Evolutionary conservation across 2,329 filamentous ascomycete species (phyloP), one percentile per base, ranked within the genome.

Genomic region (Penicillium expansum): DNA sequence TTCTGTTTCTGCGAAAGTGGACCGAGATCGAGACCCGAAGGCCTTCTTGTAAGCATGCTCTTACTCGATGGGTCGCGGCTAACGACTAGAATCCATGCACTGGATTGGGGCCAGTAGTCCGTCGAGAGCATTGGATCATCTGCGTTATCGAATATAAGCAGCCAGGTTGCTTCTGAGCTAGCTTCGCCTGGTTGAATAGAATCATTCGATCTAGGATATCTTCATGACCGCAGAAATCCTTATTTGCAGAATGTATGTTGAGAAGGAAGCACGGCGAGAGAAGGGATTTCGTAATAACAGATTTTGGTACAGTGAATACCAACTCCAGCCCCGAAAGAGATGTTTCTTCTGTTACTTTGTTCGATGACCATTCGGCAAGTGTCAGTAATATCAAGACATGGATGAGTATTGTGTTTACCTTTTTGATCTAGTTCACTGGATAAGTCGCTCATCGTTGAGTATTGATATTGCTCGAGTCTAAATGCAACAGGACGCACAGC

Each of bases 181-280:
- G 5, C 24, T 20, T 49, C 16, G 11, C 33, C 48, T 1, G 22
- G 11, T 14, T 39, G 22, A 22, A 30, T 6, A 29, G 1, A 22
- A 4, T 20, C n/a, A 11, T 38, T n/a, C 4, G 24, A 20, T 13
- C 55, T 29, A 66, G 24, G 20, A 66, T 63, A 50, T 63, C 66
- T 50, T 65, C 58, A 11, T 62, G 63, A 22, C 65, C 63, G 32
- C 58, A 64, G 48, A 66, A 66, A 41, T 64, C 58, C 16, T 55
- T 33, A 49, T 67, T 53, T 11, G 45, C 52, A 0, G 52, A 44
- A 44, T 55, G 37, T 4, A 38, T 55, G n/a, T 38, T 44, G 11
- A 44, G 22, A 24, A 50, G 38, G n/a, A 44, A 30, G 8, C 45
- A 55, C 24, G 52, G 52, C 4, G 50, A 18, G 10, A 44, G 44